These are phyloP conservation scores for Larix kaempferi DNA, from an alignment of 75 land plant genomes.

Conservation along the genomic window DNA sequence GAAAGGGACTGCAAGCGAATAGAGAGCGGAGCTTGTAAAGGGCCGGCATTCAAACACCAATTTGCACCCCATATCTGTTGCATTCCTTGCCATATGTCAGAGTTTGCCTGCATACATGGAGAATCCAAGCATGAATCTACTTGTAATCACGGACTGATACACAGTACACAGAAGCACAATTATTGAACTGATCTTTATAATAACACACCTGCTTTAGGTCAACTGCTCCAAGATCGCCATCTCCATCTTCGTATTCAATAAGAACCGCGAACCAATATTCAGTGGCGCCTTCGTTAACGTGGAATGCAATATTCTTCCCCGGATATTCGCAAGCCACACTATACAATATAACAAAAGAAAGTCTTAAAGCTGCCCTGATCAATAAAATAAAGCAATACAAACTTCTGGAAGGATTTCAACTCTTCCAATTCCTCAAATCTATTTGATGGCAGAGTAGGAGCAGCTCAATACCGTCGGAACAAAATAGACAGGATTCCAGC, in stretches of 20 bases:
- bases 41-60: conserved; percentile 37
- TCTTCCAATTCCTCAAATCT: neutral
- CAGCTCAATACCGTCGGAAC: conserved; percentile 25
- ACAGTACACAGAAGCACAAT: neutral
- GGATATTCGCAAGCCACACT: conserved; percentile 71
- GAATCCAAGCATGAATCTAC: neutral
- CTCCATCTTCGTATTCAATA: conserved; percentile 45
- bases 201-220: conserved; percentile 16
- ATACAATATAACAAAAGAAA: neutral
- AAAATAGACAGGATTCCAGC: conserved; percentile 33
- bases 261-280: conserved; percentile 70
- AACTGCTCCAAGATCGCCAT: conserved; percentile 33
- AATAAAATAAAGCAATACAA: neutral
- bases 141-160: neutral
- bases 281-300: conserved; percentile 79
- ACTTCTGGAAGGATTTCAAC: neutral
- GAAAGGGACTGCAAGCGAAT: conserved; percentile 25
- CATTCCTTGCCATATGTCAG: conserved; percentile 35
- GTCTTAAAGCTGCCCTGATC: too few relatives aligned
- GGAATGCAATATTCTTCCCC: conserved; percentile 70
- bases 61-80: conserved; percentile 53
- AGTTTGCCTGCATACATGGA: neutral
- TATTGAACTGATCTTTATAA: neutral
- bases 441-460: neutral
- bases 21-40: conserved; percentile 42